phyloP scores from a whole-genome alignment of 148 eudicot genomes.

The Heliosperma pusillum region DNA sequence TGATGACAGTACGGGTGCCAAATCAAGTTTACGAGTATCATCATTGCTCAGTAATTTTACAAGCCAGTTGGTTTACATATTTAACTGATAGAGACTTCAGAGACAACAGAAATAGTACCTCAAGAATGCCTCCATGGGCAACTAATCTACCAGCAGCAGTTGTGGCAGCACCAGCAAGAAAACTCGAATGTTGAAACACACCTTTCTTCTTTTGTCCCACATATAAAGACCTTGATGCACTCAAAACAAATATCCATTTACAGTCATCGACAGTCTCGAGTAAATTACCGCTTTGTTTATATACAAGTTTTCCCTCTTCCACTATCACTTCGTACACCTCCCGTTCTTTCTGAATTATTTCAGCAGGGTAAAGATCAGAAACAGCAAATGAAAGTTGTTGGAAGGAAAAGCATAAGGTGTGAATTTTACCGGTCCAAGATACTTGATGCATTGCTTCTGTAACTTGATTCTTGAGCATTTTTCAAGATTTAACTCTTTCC shows the following conservation, averaged over 20 bases:
- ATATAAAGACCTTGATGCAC: slow-evolving; percentile 70
- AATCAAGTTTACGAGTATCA: too few relatives aligned
- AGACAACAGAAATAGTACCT: slow-evolving; percentile 38
- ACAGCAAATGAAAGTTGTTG: background rate
- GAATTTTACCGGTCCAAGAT: slow-evolving; percentile 70
- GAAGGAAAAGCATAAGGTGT: background rate
- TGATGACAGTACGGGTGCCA: too few relatives aligned
- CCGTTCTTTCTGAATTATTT: slow-evolving; percentile 25
- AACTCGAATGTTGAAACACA: slow-evolving; percentile 82
- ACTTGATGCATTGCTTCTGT: slow-evolving; percentile 81
- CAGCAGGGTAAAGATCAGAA: background rate
- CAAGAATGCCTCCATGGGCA: slow-evolving; percentile 62
- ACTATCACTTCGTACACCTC: slow-evolving; percentile 31
- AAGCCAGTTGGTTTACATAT: too few relatives aligned
- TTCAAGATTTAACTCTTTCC: slow-evolving; percentile 69
- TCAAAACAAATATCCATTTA: slow-evolving; percentile 92
- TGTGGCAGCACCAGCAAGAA: slow-evolving; percentile 82
- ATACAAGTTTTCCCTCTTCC: slow-evolving; percentile 29
- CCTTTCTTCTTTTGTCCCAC: slow-evolving; percentile 89
- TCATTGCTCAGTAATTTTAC: too few relatives aligned
- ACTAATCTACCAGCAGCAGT: slow-evolving; percentile 81
- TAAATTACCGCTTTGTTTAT: slow-evolving; percentile 19
- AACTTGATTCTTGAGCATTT: slow-evolving; percentile 57
- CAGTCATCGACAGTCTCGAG: slow-evolving; percentile 46
- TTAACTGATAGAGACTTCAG: background rate